Evolutionary conservation across 2,329 filamentous ascomycete genomes (phyloP).

Genomic region (Sordariomycetes sp.): DNA sequence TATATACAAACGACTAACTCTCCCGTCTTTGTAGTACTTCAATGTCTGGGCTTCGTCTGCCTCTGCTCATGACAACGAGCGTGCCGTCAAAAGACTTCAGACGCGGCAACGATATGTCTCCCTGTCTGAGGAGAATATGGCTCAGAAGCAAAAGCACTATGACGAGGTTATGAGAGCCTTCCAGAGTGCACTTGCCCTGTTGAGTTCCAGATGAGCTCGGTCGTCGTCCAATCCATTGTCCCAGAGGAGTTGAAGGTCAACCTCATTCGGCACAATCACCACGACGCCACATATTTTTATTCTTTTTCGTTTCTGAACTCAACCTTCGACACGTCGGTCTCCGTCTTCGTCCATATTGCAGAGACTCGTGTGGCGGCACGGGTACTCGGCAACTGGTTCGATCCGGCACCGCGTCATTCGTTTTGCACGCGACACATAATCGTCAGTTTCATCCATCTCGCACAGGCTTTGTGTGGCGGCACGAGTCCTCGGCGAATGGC

Average conservation of each 20-base stretch:
- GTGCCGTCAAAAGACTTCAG: slow-evolving; percentile 68
- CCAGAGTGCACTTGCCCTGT: slow-evolving; percentile 47
- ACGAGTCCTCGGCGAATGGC: not conserved
- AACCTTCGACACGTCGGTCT: not conserved
- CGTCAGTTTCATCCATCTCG: not conserved
- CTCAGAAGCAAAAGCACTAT: slow-evolving; percentile 65
- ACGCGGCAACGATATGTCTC: slow-evolving; percentile 71
- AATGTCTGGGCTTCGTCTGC: slow-evolving; percentile 67
- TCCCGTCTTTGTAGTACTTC: slow-evolving; percentile 53
- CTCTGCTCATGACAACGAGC: slow-evolving; percentile 60
- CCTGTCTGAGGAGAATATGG: slow-evolving; percentile 59
- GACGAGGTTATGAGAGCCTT: slow-evolving; percentile 50
- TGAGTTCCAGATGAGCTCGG: slow-evolving; percentile 19
- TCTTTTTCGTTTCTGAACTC: not conserved
- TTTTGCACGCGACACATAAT: not conserved
- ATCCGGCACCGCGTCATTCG: not conserved
- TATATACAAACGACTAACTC: not conserved
- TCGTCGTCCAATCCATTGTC: not conserved
- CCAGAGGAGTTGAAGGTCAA: not conserved
- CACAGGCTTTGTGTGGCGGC: not conserved
- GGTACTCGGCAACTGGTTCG: not conserved
- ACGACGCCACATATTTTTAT: not conserved
- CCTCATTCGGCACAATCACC: not conserved
- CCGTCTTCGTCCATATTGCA: not conserved
- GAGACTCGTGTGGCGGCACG: not conserved